Percentiles rank a stretch among this genome's conserved stretches.
phyloP scores from a whole-genome alignment of 106 monocot genomes.

The Ottelia alismoides region DNA sequence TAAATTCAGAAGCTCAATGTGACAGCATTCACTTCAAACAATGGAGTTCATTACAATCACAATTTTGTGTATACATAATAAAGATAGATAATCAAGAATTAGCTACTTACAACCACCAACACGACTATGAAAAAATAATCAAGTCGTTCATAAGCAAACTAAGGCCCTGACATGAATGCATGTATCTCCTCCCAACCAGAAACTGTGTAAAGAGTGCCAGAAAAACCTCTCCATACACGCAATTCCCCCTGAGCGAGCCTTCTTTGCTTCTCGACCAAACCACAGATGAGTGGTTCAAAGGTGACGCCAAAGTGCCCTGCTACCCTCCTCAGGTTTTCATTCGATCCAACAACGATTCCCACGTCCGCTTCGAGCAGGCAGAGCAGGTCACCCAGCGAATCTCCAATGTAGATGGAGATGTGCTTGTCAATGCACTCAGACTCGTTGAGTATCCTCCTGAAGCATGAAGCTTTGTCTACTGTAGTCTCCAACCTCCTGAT shows the following conservation, averaged over 20 bases:
- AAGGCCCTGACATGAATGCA: conserved; percentile 62
- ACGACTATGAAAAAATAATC: no score
- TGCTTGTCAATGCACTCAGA: conserved; percentile 2
- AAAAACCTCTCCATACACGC: conserved; percentile 29
- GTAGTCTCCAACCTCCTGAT: conserved; percentile 62
- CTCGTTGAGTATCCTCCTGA: conserved; percentile 32
- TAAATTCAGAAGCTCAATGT: no score
- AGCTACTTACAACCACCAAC: no score
- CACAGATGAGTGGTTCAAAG: conserved; percentile 50
- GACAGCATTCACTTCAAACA: no score
- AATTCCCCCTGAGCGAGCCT: conserved; percentile 11
- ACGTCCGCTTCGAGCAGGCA: conserved; percentile 91
- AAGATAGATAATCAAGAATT: no score
- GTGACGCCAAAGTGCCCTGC: conserved; percentile 62
- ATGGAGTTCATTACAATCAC: no score
- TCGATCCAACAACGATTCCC: conserved; percentile 87
- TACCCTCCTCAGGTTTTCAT: conserved; percentile 59
- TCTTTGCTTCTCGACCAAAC: conserved; percentile 57
- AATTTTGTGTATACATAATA: no score
- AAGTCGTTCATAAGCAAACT: no score
- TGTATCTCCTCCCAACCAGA: conserved; percentile 85
- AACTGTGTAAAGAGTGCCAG: conserved; percentile 71
- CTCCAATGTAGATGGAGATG: conserved; percentile 80
- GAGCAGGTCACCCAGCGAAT: conserved; percentile 79
- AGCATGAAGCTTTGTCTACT: conserved; percentile 48